Base-by-base conservation (phyloP, 805 yeast genomes). In the Spathaspora hagerdaliae region DNA sequence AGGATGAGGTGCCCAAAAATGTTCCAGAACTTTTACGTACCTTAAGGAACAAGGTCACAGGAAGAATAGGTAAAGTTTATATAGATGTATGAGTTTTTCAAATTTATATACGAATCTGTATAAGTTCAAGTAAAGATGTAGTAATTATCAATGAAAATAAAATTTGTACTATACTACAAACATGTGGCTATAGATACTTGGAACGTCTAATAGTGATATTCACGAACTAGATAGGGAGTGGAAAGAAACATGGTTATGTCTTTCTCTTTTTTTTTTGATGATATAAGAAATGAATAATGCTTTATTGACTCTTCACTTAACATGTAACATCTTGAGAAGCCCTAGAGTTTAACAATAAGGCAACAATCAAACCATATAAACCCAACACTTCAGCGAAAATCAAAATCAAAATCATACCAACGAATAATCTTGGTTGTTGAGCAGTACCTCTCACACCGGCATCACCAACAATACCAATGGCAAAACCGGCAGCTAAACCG, bases 301-400 rank as follows among this genome's bases (percentile, higher is more conserved):
- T 5, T 5, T 19, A 19, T 19, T 19, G 24, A 19, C 24, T 19
- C 24, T 19, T 19, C 24, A 19, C 47, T 76, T 81, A 86, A 78
- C 96, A 88, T 60, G 75, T 65, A 55, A 88, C 96, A 66, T 86
- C 96, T 73, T 87, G 95, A 55, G 87, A 84, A 59, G 98, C 98
- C 79, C 96, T 87, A 54, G 99, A 91, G 87, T 94, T 94, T 75
- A 94, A 83, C 69, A 94, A 81, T 67, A 94, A 82, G 55, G 99
- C 99, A 57, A 94, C 98, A 81, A 94, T 94, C 64, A 94, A 82
- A 65, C 99, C 99, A 73, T 94, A 89, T 59, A 94, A 84, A 78
- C 99, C 98, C 75, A 91, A 82, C 58, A 91, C 98, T 82, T 92
- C 99, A 54, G 97, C 97, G 75, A 92, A 92, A 89, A 92, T 92